Base-by-base conservation (phyloP, 768 basidiomycete species). In the Macrocybe gigantea region DNA sequence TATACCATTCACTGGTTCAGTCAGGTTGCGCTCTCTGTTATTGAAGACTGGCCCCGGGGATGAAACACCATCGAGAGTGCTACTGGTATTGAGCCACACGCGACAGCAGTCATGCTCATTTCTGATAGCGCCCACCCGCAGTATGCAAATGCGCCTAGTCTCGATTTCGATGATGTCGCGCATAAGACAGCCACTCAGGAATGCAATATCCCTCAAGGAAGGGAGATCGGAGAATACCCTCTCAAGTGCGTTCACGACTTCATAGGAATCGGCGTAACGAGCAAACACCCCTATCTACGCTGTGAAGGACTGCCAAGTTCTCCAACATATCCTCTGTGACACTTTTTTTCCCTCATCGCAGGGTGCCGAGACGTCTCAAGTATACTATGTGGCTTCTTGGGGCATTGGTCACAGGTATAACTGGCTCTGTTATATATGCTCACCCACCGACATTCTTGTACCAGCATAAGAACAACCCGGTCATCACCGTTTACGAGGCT, bases 311-410 rank as follows among this genome's bases (percentile, higher is more conserved):
- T 6, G 81, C 89, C 5, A 94, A 92, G 61, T 96, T 95, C 62
- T 80, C 84, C 6, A 88, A 88, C 44, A 65, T 93, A 1, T 85
- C 87, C 5, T 85, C 80, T 6, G 59, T 96, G n/a, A 87, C 91
- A 1, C 58, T 95, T 6, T 93, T 86, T 79, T 95, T 57, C 90
- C 92, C 2, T 74, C 75, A 1, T 80, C 85, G 2, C 88, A 86
- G 60, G 90, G 89, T 32, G 88, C 86, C 8, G 86, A 91, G 10
- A 80, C 78, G 0, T 81, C 79, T 0, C 75, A 82, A 29, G 68
- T 95, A 7, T 94, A 89, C 58, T 95, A 93, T 58, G 60, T 95
- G 92, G 93, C 10, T 84, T 95, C 59, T 69, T 90, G 12, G 93
- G 93, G 2, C 77, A 80, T 33, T 91, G 86, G 84, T 79, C 75